Evolutionary conservation across 2,329 filamentous ascomycete species (phyloP).

Genomic region (Fusarium clavum): DNA sequence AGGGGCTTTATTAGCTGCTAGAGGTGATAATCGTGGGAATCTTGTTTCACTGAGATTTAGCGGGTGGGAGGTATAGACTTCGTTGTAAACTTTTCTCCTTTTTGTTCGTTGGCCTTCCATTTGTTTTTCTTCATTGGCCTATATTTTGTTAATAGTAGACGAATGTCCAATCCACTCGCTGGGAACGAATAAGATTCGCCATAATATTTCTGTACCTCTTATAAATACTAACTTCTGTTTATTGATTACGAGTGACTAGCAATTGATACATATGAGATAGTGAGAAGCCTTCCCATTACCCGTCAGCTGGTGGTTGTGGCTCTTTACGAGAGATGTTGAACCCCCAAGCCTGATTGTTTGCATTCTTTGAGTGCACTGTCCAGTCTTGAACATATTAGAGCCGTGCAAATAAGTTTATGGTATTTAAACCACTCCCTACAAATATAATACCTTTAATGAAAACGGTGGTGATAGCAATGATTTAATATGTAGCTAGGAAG

Average conservation of each 20-base stretch:
- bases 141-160: conserved; percentile 46
- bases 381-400: neutral
- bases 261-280: neutral
- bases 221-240: neutral
- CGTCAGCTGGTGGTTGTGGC: neutral
- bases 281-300: neutral
- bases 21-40: conserved; percentile 37
- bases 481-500: neutral
- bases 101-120: neutral
- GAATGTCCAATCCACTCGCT: conserved; percentile 41
- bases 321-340: neutral
- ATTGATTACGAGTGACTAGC: neutral
- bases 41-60: conserved; percentile 39
- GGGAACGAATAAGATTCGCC: conserved; percentile 33
- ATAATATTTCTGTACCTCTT: neutral
- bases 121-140: conserved; percentile 27
- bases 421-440: neutral
- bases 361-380: neutral
- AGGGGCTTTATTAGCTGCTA: conserved; percentile 13
- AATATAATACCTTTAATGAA: neutral
- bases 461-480: neutral
- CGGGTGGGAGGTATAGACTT: conserved; percentile 39
- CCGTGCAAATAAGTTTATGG: neutral
- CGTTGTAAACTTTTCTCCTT: conserved; percentile 29
- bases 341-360: neutral